Base-by-base conservation (phyloP, 768 basidiomycete genomes). In the Tylopilus felleus region DNA sequence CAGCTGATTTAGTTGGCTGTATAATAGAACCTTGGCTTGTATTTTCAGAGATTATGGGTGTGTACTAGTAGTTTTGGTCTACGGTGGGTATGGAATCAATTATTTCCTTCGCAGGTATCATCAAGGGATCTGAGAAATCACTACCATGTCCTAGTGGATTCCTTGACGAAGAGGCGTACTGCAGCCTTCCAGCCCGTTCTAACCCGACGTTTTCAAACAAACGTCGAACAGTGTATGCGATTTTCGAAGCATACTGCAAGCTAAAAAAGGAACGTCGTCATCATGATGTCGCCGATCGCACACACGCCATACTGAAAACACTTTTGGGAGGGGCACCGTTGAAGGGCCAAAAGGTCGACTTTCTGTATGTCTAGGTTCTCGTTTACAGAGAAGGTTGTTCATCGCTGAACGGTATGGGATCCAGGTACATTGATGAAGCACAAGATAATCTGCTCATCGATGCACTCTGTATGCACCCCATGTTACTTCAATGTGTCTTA, bases 401-500 rank as follows among this genome's bases (percentile, higher is more conserved):
- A 21, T 49, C 21, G 0, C 54, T 60, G 19, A 57, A 19, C 13
- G 1, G 6, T 14, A 14, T 19, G 29, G 41, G 40, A 31, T 43
- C 10, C 8, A 66, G 86, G 13, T 89, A 88, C 60, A 76, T 90
- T 2, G 88, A 90, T 43, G 88, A 90, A 67, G 82, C 80, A 0
- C 88, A 90, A 62, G 88, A 90, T 58, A 81, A 85, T 60, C 73
- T 88, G 0, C 72, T 89, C 7, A 79, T 88, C 9, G 86, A 89
- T 62, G 74, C 79, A 2, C 71, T 81, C 16, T 56, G 86, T 88
- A 65, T 33, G 78, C 65, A 12, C 36, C 27, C 21, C 38, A 6
- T 44, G 3, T 4, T 39, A 28, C 38, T 47, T 25, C 12, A 1
- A 14, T n/a, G 23, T 38, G n/a, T n/a, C n/a, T n/a, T n/a, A n/a